Conservation (phyloP, 2,329 filamentous ascomycete species). For the Xylaria sp. region DNA sequence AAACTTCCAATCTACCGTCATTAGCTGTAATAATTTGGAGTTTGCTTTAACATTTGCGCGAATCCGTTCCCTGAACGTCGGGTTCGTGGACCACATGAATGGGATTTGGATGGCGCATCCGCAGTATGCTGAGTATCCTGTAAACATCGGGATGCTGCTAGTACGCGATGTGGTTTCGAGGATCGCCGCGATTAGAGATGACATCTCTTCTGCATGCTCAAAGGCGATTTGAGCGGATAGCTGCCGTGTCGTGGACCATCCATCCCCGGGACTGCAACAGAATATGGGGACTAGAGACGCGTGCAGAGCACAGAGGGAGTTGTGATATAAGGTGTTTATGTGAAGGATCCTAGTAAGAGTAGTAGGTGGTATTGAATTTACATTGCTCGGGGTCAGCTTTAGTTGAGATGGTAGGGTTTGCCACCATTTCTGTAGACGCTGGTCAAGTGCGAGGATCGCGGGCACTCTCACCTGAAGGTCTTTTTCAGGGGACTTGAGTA, state of each 20-base stretch:
- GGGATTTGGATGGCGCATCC: slow-evolving; percentile 19
- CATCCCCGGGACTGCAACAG: slow-evolving; percentile 13
- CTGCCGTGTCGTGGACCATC: slow-evolving; percentile 13
- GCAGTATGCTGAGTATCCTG: slow-evolving; percentile 19
- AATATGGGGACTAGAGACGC: slow-evolving; percentile 21
- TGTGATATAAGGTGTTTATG: slow-evolving; percentile 18
- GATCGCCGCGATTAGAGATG: slow-evolving; percentile 11
- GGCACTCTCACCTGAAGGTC: slow-evolving; percentile 11
- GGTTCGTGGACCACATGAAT: slow-evolving; percentile 22
- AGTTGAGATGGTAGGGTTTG: slow-evolving; percentile 3
- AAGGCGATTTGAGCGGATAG: slow-evolving; percentile 20
- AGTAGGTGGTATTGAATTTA: background rate
- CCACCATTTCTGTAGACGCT: slow-evolving; percentile 22
- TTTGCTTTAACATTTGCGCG: slow-evolving; percentile 17
- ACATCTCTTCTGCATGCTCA: slow-evolving; percentile 21
- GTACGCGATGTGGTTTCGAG: background rate
- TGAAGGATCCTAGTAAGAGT: slow-evolving; percentile 15
- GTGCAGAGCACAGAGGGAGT: slow-evolving; percentile 21
- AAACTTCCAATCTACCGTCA: slow-evolving; percentile 26
- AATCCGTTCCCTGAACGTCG: slow-evolving; percentile 6
- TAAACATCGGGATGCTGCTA: slow-evolving; percentile 4
- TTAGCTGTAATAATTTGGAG: slow-evolving; percentile 21
- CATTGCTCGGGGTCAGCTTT: slow-evolving; percentile 9
- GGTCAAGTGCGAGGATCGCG: slow-evolving; percentile 20
- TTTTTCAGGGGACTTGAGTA: slow-evolving; percentile 14